A percentile compares a stretch with the other conserved stretches of the same genome.
phyloP scores from a whole-genome alignment of 345 rosid genomes.

The Populus davidiana region DNA sequence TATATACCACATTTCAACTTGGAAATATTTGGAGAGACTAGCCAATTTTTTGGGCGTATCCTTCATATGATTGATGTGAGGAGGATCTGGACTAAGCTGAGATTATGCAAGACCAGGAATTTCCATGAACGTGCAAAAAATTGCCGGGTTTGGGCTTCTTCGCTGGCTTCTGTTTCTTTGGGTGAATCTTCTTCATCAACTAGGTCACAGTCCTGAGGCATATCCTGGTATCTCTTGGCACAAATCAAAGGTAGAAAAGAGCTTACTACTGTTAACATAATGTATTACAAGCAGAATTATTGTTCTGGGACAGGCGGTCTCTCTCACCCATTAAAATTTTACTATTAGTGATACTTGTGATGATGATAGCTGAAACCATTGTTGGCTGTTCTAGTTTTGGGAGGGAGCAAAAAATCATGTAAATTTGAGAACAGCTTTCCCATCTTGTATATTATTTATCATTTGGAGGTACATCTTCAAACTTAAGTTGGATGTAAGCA shows the following conservation, averaged over 20 bases:
- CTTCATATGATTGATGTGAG: constrained; percentile 76
- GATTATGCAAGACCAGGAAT: constrained; percentile 66
- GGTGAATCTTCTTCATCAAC: constrained; percentile 67
- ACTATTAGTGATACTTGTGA: background rate
- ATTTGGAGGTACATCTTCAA: constrained; percentile 13
- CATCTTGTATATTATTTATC: constrained; percentile 31
- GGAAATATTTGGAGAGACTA: constrained; percentile 85
- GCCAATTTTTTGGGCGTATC: constrained; percentile 61
- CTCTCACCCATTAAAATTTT: constrained; percentile 8
- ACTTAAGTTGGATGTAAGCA: constrained; percentile 15
- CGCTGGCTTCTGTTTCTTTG: constrained; percentile 80
- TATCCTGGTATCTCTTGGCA: background rate
- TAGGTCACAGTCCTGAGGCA: constrained; percentile 34
- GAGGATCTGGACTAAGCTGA: constrained; percentile 73
- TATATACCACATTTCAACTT: constrained; percentile 63
- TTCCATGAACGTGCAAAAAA: constrained; percentile 74
- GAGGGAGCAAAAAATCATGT: constrained; percentile 47
- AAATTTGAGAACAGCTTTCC: constrained; percentile 50
- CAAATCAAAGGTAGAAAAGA: constrained; percentile 18
- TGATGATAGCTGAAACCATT: constrained; percentile 30
- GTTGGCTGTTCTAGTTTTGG: constrained; percentile 28
- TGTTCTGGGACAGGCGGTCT: constrained; percentile 10
- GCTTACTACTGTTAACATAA: constrained; percentile 13
- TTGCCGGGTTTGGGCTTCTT: constrained; percentile 87
- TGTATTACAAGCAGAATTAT: constrained; percentile 16